These are phyloP conservation scores for Zopfia rhizophila DNA, from an alignment of 2,329 filamentous ascomycete genomes.

Conservation along the genomic window DNA sequence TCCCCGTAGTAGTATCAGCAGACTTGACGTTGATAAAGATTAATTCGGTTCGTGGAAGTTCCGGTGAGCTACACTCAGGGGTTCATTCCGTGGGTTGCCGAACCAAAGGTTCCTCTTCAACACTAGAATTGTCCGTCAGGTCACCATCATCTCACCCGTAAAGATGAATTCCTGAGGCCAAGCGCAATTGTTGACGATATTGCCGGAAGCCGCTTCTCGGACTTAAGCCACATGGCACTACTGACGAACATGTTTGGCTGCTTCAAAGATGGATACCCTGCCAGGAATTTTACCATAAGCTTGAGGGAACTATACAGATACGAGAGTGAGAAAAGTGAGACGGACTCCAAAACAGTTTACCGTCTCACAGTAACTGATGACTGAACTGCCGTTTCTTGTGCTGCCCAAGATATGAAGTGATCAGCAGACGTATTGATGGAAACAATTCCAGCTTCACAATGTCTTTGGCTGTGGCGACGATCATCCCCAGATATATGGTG, in stretches of 20 bases:
- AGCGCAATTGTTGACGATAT: too few species aligned
- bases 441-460: constrained; percentile 15
- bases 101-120: too few species aligned
- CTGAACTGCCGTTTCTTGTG: constrained; percentile 9
- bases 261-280: constrained; percentile 9
- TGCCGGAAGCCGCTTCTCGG: too few species aligned
- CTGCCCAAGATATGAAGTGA: constrained; percentile 7
- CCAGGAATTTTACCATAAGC: constrained; percentile 4
- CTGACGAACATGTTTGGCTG: constrained; percentile 13
- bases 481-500: constrained; percentile 19
- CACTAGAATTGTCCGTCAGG: too few species aligned
- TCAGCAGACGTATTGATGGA: constrained; percentile 22
- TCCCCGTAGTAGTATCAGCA: too few species aligned
- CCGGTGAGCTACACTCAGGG: too few species aligned
- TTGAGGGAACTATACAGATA: neutral
- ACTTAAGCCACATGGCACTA: constrained; percentile 7
- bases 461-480: constrained; percentile 14
- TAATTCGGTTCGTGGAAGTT: too few species aligned
- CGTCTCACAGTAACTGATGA: constrained; percentile 12
- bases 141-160: too few species aligned
- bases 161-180: too few species aligned
- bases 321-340: constrained; percentile 8
- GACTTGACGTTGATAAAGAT: too few species aligned
- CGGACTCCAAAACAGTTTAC: constrained; percentile 9
- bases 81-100: too few species aligned